These are phyloP conservation scores for Selaginella tamariscina DNA, from an alignment of 75 land plant species.

Conservation along the genomic window DNA sequence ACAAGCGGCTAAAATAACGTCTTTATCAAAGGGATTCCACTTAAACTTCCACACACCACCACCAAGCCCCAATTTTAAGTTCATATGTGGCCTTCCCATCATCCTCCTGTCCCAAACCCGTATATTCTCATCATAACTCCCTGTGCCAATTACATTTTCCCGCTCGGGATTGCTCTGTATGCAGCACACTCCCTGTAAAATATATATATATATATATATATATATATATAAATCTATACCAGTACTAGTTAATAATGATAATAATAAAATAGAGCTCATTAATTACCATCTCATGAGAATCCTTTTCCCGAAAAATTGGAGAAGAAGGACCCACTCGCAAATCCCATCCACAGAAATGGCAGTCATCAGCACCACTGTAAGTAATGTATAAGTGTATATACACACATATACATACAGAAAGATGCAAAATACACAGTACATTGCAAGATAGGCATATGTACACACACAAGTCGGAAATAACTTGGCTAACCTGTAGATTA, in stretches of 20 bases:
- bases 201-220: too few species aligned
- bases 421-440: too few species aligned
- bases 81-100: conserved; percentile 38
- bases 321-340: conserved; percentile 35
- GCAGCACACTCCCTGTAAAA: conserved; percentile 91
- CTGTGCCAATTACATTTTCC: conserved; percentile 54
- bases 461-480: too few species aligned
- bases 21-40: conserved; percentile 47
- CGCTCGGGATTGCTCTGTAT: conserved; percentile 46
- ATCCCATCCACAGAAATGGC: conserved; percentile 79
- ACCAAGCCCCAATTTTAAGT: conserved; percentile 50
- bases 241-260: too few species aligned
- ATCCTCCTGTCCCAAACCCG: conserved; percentile 80
- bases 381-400: too few species aligned
- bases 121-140: conserved; percentile 88
- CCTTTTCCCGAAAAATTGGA: conserved; percentile 47
- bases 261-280: too few species aligned
- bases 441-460: too few species aligned
- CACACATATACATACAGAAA: too few species aligned
- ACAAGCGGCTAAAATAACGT: conserved; percentile 69
- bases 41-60: conserved; percentile 99
- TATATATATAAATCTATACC: too few species aligned
- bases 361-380: conserved; percentile 94
- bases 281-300: conserved; percentile 64
- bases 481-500: too few species aligned